Base-by-base conservation (phyloP, 768 basidiomycete genomes). In the Naematelia aurantialba region DNA sequence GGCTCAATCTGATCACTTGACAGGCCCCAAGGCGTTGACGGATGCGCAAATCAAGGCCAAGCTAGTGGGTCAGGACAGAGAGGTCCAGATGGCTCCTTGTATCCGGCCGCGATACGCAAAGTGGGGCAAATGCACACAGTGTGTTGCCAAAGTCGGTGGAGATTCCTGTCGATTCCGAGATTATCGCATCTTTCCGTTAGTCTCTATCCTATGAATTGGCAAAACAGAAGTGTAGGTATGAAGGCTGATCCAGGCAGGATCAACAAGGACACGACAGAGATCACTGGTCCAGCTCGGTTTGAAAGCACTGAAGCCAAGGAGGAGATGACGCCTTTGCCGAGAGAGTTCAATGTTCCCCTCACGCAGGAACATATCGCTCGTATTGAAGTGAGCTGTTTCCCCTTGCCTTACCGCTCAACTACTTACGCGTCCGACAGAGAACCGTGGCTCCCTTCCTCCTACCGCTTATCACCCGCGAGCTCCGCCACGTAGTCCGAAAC, bases 51-150 rank as follows among this genome's bases (percentile, higher is more conserved):
- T 71, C 21, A 66, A 64, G 24, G 52, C 57, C 25, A 26, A 39
- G 5, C 51, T 68, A 3, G 42, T 51, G 45, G 71, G 71, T 27
- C 62, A 63, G 39, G 66, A 64, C 0, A 45, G 27, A 17, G 72
- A 73, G 47, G 31, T 63, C 2, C 74, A 75, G 45, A 19, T 65
- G 13, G 56, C 55, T 3, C 25, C 60, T 2, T 75, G 74, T 58
- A 49, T 62, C 10, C 45, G 62, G 51, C 59, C 66, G 2, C 52
- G 70, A 11, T 75, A 73, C 56, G 61, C 55, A 1, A 60, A 60
- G 42, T 72, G 63, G 63, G 66, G 66, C 1, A 73, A 69, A 62
- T 75, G 74, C 47, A 66, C 66, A 0, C 70, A 67, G 19, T 75
- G 74, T 47, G 54, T 70, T 13, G 58, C 58, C 3, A 75, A 75